A percentile compares a stretch with the other conserved stretches of the same genome.
These are phyloP conservation scores for Tricholoma matsutake DNA, from an alignment of 768 basidiomycete genomes.

Conservation along the genomic window DNA sequence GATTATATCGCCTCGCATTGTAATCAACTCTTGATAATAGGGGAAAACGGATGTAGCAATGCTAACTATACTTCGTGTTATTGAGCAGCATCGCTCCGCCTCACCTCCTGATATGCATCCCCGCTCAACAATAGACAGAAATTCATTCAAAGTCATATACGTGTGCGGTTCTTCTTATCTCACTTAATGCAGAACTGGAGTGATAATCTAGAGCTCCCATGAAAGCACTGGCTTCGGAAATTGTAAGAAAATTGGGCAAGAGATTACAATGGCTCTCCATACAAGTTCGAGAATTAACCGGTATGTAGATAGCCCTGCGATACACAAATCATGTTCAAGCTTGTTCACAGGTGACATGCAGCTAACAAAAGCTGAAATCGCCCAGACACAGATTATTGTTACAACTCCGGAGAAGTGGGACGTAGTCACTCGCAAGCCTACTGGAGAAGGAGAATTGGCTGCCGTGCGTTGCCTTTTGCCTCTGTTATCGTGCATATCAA, in stretches of 20 bases:
- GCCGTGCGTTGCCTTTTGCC: conserved; percentile 50
- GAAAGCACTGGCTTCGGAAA: conserved; percentile 96
- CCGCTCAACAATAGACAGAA: conserved; percentile 53
- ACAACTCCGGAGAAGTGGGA: conserved; percentile 99
- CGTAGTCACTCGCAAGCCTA: conserved; percentile 95
- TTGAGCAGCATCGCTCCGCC: conserved; percentile 60
- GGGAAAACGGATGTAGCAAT: conserved; percentile 99
- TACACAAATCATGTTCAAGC: background rate
- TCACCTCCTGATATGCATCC: conserved; percentile 29
- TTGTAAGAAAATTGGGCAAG: conserved; percentile 89
- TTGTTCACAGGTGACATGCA: conserved; percentile 84
- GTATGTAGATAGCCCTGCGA: conserved; percentile 30
- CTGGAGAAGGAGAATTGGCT: conserved; percentile 94
- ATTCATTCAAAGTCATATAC: conserved; percentile 94
- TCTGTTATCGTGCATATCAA: background rate
- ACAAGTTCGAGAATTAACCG: conserved; percentile 87
- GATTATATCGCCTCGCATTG: background rate
- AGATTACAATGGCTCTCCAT: conserved; percentile 86
- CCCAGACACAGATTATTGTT: conserved; percentile 94
- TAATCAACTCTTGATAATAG: conserved; percentile 36
- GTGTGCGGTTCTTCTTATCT: conserved; percentile 52
- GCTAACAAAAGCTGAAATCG: conserved; percentile 88
- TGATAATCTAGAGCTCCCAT: conserved; percentile 75
- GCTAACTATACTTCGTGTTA: conserved; percentile 85
- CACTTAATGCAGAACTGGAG: background rate